These are phyloP conservation scores for Cymodocea nodosa DNA, from an alignment of 116 monocot species.

Conservation along the genomic window DNA sequence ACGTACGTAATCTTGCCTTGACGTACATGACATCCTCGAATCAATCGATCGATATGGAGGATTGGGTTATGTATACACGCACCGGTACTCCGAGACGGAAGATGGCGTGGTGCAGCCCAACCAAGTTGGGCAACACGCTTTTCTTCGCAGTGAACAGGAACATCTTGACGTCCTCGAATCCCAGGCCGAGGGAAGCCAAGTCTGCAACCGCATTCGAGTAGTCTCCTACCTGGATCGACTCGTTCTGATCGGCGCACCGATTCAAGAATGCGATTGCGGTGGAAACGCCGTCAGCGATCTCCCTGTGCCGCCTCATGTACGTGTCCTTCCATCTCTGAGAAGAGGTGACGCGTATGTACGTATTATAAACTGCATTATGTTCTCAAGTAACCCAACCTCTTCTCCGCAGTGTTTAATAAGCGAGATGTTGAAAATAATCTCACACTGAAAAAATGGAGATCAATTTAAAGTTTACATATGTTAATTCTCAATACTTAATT, in stretches of 20 bases:
- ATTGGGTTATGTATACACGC: neutral
- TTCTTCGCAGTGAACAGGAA: conserved; percentile 35
- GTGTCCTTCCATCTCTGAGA: conserved; percentile 42
- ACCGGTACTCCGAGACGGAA: conserved; percentile 33
- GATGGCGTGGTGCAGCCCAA: conserved; percentile 64
- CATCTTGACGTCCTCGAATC: conserved; percentile 51
- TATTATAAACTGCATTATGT: neutral
- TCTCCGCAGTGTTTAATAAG: too few relatives aligned
- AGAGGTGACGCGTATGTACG: neutral
- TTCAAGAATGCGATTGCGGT: conserved; percentile 26
- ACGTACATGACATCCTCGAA: too few relatives aligned
- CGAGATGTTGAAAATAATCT: too few relatives aligned
- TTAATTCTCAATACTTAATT: too few relatives aligned
- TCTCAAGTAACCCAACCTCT: neutral
- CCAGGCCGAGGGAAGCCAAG: conserved; percentile 26
- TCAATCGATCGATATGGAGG: too few relatives aligned
- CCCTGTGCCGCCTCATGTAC: conserved; percentile 45
- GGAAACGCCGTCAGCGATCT: conserved; percentile 20
- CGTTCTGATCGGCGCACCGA: conserved; percentile 21
- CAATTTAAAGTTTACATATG: too few relatives aligned
- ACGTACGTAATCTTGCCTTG: too few relatives aligned
- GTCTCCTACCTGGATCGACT: conserved; percentile 50
- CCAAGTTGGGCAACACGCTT: conserved; percentile 49
- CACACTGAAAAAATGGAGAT: too few relatives aligned
- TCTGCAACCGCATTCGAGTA: conserved; percentile 43